Base-by-base conservation (phyloP, 2,329 filamentous ascomycete species). In the Hansfordia pulvinata region DNA sequence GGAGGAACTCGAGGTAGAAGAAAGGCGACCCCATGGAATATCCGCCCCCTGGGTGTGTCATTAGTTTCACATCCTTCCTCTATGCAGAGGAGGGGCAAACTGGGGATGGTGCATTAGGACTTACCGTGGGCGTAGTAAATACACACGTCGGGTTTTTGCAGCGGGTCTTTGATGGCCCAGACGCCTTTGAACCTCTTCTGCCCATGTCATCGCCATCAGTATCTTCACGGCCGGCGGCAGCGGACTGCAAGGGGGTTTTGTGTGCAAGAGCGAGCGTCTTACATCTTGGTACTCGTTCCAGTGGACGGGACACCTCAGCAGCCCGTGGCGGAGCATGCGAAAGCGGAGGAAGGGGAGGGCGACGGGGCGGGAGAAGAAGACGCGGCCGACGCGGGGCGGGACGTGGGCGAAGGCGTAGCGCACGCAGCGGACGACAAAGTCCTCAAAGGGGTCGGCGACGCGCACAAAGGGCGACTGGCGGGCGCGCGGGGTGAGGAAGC, bases 1-100 rank as follows among this genome's bases (percentile, higher is more conserved):
- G 56, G 3, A 92, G 60, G 38, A 88, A 90, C 42, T 92, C 84
- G 19, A 86, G 66, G 47, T 92, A 92, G 49, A 92, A 92, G 53
- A 79, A 80, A 11, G 67, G 61, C 9, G 79, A 84, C 3, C 83
- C 84, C 75, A 92, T 81, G 6, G 72, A 70, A 47, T 92, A 90
- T 1, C 84, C 84, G 13, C 84, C 84, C 10, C 79, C 74, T 79
- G 31, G 4, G 20, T 21, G 19, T 8, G 17, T 26, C 35, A 34
- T 44, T 32, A 47, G 36, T 23, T 20, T 27, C 20, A 11, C 4
- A 19, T 6, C 18, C 23, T 26, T n/a, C n/a, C n/a, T n/a, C n/a
- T n/a, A n/a, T n/a, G n/a, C n/a, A n/a, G n/a, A n/a, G n/a, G n/a
- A n/a, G n/a, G n/a, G n/a, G n/a, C n/a, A n/a, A n/a, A n/a, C n/a